Evolutionary conservation across 2,329 filamentous ascomycete species (phyloP).

Genomic region (Ophiostoma quercus): DNA sequence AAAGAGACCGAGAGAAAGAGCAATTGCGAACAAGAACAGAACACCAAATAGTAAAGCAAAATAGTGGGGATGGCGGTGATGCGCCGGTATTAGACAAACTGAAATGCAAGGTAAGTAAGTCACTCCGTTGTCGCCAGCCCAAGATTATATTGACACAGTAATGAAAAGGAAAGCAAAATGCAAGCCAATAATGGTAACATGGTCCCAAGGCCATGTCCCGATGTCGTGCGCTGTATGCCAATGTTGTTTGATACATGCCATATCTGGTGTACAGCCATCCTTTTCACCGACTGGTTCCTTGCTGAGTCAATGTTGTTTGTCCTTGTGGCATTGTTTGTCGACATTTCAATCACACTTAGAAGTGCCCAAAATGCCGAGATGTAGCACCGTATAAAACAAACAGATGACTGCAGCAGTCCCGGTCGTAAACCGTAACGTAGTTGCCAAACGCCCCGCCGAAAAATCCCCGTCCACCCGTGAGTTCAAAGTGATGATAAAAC

Average conservation of each 20-base stretch:
- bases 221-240: background rate
- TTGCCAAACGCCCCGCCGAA: background rate
- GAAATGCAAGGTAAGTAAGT: background rate
- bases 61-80: background rate
- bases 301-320: background rate
- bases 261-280: background rate
- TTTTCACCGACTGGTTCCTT: background rate
- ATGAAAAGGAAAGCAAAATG: background rate
- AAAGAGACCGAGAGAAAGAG: background rate
- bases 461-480: background rate
- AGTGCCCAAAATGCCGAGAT: background rate
- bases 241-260: background rate
- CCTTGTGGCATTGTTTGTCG: background rate
- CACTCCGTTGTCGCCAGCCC: background rate
- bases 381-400: background rate
- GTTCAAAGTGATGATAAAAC: slow-evolving; percentile 19
- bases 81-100: background rate
- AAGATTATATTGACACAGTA: background rate
- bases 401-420: background rate
- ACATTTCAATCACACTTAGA: background rate
- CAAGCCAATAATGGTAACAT: background rate
- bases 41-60: background rate
- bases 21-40: background rate
- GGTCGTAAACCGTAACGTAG: background rate
- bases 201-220: background rate